These are phyloP conservation scores for Stentor roeselii DNA, from an alignment of 73 alveolate genomes.

Conservation along the genomic window DNA sequence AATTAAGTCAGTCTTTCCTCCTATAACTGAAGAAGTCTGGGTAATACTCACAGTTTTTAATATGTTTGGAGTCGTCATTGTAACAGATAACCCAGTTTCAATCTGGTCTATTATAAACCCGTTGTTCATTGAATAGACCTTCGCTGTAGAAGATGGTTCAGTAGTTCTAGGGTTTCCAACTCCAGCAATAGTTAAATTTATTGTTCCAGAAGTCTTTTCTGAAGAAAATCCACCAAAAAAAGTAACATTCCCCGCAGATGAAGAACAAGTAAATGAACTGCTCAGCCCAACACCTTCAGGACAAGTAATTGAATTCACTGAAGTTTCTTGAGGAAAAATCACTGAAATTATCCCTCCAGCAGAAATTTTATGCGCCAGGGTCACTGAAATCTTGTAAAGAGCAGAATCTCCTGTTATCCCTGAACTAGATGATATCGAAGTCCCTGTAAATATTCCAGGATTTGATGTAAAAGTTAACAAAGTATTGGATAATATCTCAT, in stretches of 20 bases:
- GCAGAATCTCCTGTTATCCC: background rate
- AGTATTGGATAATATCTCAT: background rate
- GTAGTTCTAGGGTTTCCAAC: background rate
- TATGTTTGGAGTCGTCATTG: background rate
- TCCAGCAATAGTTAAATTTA: background rate
- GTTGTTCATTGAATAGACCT: background rate
- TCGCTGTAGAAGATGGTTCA: background rate
- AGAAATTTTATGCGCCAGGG: background rate
- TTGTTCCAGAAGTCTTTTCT: background rate
- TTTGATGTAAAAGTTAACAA: background rate
- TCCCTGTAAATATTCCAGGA: background rate
- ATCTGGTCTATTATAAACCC: background rate
- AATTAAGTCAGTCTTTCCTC: constrained; percentile 6
- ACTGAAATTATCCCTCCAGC: background rate
- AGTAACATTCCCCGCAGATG: background rate
- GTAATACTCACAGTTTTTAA: background rate
- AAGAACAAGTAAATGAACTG: background rate
- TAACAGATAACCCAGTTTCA: background rate
- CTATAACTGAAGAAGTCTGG: background rate
- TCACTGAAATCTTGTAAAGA: background rate
- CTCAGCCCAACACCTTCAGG: background rate
- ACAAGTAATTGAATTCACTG: background rate
- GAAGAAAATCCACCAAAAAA: background rate
- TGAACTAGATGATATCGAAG: background rate
- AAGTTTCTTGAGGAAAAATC: background rate